Evolutionary conservation across 805 yeast species (phyloP).

Genomic region (Zygosaccharomyces bailii): DNA sequence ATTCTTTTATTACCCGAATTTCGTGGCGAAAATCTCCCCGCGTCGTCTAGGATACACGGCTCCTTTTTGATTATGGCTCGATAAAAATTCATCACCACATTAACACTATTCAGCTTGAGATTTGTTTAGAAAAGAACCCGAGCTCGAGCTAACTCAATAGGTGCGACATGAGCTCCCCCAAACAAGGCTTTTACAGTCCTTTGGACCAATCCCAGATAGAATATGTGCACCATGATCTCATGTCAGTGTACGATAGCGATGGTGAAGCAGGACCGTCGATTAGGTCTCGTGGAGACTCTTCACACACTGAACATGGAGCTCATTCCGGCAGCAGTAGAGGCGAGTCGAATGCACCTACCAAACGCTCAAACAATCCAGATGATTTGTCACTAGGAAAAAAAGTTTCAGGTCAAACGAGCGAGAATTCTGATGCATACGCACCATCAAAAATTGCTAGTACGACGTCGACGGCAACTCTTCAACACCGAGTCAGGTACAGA

Average conservation of each 20-base stretch:
- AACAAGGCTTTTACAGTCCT: slow-evolving; percentile 17
- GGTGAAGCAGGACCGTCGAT: slow-evolving; percentile 1
- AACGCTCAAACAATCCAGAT: neutral
- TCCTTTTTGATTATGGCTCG: too few species aligned
- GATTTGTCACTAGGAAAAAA: neutral
- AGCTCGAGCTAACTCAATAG: too few species aligned
- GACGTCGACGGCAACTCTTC: slow-evolving; percentile 18
- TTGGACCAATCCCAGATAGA: slow-evolving; percentile 25
- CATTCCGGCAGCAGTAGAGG: neutral
- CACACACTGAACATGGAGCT: neutral
- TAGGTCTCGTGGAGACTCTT: neutral
- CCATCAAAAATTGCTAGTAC: slow-evolving; percentile 20
- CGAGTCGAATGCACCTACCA: neutral
- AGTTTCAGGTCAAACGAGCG: neutral
- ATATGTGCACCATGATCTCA: slow-evolving; percentile 20
- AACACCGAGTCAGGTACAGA: slow-evolving; percentile 25
- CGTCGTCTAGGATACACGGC: too few species aligned
- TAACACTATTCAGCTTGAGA: too few species aligned
- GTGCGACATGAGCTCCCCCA: slow-evolving; percentile 2
- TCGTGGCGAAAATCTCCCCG: too few species aligned
- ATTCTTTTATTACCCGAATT: too few species aligned
- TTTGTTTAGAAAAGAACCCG: too few species aligned
- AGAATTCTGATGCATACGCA: slow-evolving; percentile 11
- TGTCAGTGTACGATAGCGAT: slow-evolving; percentile 13
- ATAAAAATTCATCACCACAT: too few species aligned